Evolutionary conservation across 352 stramenopile species (phyloP).

Genomic region (Blastocystis hominis): DNA sequence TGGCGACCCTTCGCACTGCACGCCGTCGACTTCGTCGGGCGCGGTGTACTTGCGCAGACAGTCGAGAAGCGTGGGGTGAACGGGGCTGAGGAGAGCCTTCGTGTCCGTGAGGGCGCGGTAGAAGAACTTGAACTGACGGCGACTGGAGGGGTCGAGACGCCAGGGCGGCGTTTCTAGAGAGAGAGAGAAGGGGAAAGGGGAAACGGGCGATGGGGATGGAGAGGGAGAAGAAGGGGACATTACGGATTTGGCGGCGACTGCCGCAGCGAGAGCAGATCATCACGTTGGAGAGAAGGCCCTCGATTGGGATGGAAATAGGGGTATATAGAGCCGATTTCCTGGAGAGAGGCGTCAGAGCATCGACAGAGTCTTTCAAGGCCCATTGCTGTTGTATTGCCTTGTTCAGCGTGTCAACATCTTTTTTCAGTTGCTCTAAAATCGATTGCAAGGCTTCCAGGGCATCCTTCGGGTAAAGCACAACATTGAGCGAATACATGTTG

Average conservation of each 20-base stretch:
- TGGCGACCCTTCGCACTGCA: neutral
- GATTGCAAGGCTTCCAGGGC: constrained; percentile 17
- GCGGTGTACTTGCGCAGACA: constrained; percentile 53
- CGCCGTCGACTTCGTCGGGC: constrained; percentile 3
- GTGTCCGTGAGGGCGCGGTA: neutral
- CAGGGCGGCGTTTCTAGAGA: neutral
- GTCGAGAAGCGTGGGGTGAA: constrained; percentile 21
- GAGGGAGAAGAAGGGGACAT: constrained; percentile 25
- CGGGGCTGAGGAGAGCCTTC: neutral
- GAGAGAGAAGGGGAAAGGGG: neutral
- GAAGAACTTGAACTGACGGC: neutral
- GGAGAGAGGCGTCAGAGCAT: neutral
- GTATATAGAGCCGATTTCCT: neutral
- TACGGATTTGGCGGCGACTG: constrained; percentile 16
- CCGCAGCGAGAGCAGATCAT: constrained; percentile 45
- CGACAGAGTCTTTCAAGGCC: neutral
- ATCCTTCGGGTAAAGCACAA: neutral
- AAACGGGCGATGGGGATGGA: neutral
- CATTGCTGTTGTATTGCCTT: neutral
- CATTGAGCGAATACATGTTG: neutral
- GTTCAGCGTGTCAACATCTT: constrained; percentile 17
- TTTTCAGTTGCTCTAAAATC: constrained; percentile 30
- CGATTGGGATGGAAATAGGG: neutral
- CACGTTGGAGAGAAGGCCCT: constrained; percentile 4
- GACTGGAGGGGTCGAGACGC: neutral